These are phyloP conservation scores for Aureobasidium sp. DNA, from an alignment of 2,329 filamentous ascomycete species.

Conservation along the genomic window DNA sequence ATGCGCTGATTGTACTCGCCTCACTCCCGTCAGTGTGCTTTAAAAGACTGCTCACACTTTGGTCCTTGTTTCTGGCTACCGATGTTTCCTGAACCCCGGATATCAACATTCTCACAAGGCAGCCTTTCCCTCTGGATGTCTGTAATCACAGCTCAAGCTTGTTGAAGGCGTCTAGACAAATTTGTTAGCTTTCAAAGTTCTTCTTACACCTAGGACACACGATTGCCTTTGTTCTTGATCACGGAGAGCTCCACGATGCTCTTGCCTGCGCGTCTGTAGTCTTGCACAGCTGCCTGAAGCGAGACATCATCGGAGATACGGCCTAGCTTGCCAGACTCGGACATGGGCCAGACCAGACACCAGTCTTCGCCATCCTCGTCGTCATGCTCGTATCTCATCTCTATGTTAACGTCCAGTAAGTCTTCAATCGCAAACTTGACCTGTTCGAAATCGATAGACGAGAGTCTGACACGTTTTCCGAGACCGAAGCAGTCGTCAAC, in stretches of 20 bases:
- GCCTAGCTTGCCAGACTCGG: neutral
- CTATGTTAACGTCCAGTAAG: neutral
- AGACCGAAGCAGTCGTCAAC: too few relatives aligned
- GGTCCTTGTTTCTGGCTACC: neutral
- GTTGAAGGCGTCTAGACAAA: neutral
- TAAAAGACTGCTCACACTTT: neutral
- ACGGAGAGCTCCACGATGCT: neutral
- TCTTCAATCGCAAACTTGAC: too few relatives aligned
- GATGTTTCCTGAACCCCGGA: too few relatives aligned
- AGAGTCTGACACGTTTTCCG: too few relatives aligned
- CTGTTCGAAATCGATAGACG: too few relatives aligned
- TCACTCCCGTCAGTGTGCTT: neutral
- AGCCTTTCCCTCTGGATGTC: neutral
- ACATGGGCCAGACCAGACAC: neutral
- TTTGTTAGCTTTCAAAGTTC: neutral
- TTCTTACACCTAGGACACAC: accelerated
- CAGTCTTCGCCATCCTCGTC: too few relatives aligned
- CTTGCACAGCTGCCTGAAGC: neutral
- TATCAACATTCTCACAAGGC: too few relatives aligned
- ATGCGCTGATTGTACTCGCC: neutral
- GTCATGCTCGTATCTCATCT: too few relatives aligned
- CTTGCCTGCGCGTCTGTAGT: neutral
- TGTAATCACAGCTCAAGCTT: neutral
- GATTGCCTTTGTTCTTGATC: neutral
- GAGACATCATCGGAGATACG: neutral